Percentiles rank a stretch among this genome's conserved stretches.
Conservation (phyloP, 2,329 filamentous ascomycete species). For the Beauveria asiatica region DNA sequence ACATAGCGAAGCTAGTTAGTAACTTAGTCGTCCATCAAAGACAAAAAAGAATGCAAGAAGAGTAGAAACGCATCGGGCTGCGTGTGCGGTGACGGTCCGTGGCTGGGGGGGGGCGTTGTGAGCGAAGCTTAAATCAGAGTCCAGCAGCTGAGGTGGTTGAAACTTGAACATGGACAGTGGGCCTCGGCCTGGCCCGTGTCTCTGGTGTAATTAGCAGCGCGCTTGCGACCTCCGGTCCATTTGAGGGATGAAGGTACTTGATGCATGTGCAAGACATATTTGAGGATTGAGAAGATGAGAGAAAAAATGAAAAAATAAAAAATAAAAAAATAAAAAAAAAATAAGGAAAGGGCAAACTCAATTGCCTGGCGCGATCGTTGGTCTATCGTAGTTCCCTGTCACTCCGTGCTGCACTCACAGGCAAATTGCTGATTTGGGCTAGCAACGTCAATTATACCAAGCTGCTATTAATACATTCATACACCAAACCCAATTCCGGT, state of each 20-base stretch:
- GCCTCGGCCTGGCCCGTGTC: slow-evolving; percentile 2
- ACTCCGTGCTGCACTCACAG: no score
- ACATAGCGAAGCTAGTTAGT: background rate
- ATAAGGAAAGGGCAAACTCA: background rate
- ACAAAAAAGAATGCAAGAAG: background rate
- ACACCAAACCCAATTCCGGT: background rate
- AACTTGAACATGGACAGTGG: slow-evolving; percentile 2
- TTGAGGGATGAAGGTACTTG: background rate
- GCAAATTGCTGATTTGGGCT: no score
- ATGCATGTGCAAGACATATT: background rate
- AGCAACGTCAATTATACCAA: background rate
- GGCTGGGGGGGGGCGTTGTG: background rate
- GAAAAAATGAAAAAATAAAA: no score
- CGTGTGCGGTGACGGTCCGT: slow-evolving; percentile 4
- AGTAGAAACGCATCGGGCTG: background rate
- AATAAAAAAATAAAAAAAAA: no score
- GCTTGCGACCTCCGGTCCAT: background rate
- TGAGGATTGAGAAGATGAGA: background rate
- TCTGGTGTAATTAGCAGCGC: background rate
- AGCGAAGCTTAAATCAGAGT: background rate
- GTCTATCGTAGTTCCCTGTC: no score
- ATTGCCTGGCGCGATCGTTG: background rate
- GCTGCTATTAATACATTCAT: background rate
- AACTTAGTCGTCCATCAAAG: background rate
- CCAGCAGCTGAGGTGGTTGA: slow-evolving; percentile 6